Percentiles rank a stretch among this genome's conserved stretches.
phyloP scores from a whole-genome alignment of 2,329 filamentous ascomycete species.

The Aspergillus fijiensis region DNA sequence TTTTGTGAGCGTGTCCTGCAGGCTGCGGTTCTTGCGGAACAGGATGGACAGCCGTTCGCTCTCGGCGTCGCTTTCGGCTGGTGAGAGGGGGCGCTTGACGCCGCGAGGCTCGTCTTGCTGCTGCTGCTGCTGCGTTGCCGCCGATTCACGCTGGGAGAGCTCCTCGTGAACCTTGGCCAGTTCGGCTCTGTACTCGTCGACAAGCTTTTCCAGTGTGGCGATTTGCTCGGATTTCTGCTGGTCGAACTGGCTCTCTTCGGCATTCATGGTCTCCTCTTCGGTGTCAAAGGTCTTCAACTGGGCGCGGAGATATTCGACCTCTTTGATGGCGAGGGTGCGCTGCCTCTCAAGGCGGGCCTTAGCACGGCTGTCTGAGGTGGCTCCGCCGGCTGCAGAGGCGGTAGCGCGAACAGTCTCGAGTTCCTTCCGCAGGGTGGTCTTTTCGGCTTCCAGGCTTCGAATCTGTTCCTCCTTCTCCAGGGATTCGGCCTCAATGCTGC shows the following conservation, averaged over 20 bases:
- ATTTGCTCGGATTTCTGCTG: slow-evolving; percentile 72
- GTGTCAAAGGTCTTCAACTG: slow-evolving; percentile 86
- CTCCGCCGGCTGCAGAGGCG: slow-evolving; percentile 38
- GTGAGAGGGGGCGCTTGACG: slow-evolving; percentile 64
- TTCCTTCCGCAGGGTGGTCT: slow-evolving; percentile 62
- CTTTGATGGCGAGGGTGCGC: slow-evolving; percentile 79
- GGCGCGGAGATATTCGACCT: slow-evolving; percentile 89
- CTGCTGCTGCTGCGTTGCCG: slow-evolving; percentile 40
- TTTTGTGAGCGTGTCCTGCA: slow-evolving; percentile 73
- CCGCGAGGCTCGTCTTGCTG: slow-evolving; percentile 49
- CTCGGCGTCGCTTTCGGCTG: slow-evolving; percentile 54
- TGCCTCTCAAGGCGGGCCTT: slow-evolving; percentile 80
- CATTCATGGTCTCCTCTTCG: slow-evolving; percentile 81
- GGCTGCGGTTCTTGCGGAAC: slow-evolving; percentile 79
- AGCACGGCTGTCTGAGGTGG: slow-evolving; percentile 62
- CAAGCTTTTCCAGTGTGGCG: slow-evolving; percentile 76
- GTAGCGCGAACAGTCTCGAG: slow-evolving; percentile 66
- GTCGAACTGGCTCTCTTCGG: slow-evolving; percentile 69
- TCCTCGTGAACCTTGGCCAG: slow-evolving; percentile 72
- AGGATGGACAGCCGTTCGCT: slow-evolving; percentile 78
- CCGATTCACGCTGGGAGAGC: slow-evolving; percentile 63
- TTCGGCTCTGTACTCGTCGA: slow-evolving; percentile 83
- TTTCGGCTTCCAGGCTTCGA: slow-evolving; percentile 69
- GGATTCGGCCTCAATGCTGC: slow-evolving; percentile 74
- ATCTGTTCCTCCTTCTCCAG: slow-evolving; percentile 74